Evolutionary conservation across 371 early-diverging fungal species (phyloP).

Genomic region (Syncephalastrum contaminatum): DNA sequence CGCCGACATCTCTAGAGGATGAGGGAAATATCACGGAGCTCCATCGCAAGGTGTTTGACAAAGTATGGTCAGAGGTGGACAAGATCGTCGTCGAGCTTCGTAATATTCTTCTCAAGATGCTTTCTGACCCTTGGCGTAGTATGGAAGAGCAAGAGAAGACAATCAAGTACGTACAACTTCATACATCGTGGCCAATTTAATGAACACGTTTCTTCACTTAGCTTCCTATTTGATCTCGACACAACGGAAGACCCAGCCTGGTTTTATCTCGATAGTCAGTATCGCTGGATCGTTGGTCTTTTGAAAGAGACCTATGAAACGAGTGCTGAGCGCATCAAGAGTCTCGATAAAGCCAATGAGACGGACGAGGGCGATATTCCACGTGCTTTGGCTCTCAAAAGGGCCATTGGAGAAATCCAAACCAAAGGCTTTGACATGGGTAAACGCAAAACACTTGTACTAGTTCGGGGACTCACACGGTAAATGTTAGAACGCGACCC

Average conservation of each 20-base stretch:
- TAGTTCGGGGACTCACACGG: not conserved
- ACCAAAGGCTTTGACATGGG: constrained; percentile 15
- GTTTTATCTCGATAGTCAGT: constrained; percentile 86
- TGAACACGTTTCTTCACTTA: constrained; percentile 15
- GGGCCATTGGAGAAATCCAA: constrained; percentile 32
- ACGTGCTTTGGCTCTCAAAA: constrained; percentile 36
- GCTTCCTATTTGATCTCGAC: constrained; percentile 80
- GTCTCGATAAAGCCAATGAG: constrained; percentile 18
- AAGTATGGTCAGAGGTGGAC: constrained; percentile 92
- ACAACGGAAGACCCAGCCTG: constrained; percentile 87
- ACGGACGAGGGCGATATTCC: constrained; percentile 31
- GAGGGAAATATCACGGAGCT: constrained; percentile 48
- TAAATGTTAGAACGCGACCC: constrained; percentile 19
- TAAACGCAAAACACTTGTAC: not conserved
- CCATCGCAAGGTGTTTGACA: constrained; percentile 86
- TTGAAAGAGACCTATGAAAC: constrained; percentile 65
- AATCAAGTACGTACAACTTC: constrained; percentile 64
- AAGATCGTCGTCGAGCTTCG: constrained; percentile 75
- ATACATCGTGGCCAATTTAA: constrained; percentile 5
- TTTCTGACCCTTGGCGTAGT: constrained; percentile 77
- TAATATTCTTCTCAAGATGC: constrained; percentile 68
- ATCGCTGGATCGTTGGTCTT: constrained; percentile 81
- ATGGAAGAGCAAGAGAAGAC: constrained; percentile 90
- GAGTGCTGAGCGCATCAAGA: constrained; percentile 44
- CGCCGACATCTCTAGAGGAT: constrained; percentile 16